phyloP scores from a whole-genome alignment of 2,329 filamentous ascomycete species.

The Aspergillus thermomutatus region DNA sequence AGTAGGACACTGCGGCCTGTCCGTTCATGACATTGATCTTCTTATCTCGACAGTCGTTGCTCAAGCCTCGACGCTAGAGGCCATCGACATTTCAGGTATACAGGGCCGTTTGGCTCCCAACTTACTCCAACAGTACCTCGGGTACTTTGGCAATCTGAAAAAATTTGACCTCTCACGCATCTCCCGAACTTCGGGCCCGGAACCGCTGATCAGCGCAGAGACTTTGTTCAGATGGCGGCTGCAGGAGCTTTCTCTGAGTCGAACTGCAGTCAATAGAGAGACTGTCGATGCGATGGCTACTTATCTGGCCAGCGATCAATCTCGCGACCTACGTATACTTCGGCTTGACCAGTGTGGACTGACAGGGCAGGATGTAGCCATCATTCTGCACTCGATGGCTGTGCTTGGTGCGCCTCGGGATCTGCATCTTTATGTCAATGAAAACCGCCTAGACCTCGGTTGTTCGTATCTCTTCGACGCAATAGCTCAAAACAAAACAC shows the following conservation, averaged over 20 bases:
- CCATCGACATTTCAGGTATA: conserved; percentile 64
- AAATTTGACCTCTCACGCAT: conserved; percentile 65
- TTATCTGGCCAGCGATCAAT: conserved; percentile 61
- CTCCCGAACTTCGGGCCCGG: conserved; percentile 59
- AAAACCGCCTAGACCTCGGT: conserved; percentile 50
- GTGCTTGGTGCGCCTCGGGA: conserved; percentile 51
- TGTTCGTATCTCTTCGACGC: conserved; percentile 43
- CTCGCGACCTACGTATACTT: conserved; percentile 58
- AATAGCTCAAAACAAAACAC: conserved; percentile 53
- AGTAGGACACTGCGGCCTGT: conserved; percentile 58
- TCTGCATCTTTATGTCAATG: conserved; percentile 64
- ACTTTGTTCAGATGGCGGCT: conserved; percentile 65
- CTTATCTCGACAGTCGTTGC: conserved; percentile 61
- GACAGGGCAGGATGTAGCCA: conserved; percentile 62
- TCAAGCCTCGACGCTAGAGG: conserved; percentile 65
- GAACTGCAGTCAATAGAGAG: conserved; percentile 59
- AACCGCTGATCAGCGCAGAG: conserved; percentile 63
- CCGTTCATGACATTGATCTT: conserved; percentile 51
- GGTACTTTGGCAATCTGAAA: conserved; percentile 63
- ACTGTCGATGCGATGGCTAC: conserved; percentile 64
- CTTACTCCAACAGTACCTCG: conserved; percentile 64
- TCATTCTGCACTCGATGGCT: conserved; percentile 62
- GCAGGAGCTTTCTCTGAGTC: conserved; percentile 63
- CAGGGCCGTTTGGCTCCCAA: conserved; percentile 62
- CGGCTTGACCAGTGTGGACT: conserved; percentile 65